These are phyloP conservation scores for Leccinum aurantiacum DNA, from an alignment of 768 basidiomycete species.

Conservation along the genomic window DNA sequence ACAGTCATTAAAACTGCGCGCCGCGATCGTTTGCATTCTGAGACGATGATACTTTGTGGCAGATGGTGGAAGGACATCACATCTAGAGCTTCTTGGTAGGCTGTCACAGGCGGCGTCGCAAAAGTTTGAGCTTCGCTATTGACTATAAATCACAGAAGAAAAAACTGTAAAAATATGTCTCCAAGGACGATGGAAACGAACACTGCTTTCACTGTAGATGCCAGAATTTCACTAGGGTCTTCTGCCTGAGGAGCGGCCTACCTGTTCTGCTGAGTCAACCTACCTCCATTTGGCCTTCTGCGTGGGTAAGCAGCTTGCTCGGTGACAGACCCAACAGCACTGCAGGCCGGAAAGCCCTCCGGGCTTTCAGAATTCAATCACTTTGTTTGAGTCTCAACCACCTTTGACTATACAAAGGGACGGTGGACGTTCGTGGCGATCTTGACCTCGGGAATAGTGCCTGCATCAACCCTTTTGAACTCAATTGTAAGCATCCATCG, in stretches of 20 bases:
- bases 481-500: slow-evolving; percentile 61
- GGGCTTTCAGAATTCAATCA: too few relatives aligned
- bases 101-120: slow-evolving; percentile 38
- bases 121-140: background rate
- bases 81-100: slow-evolving; percentile 44
- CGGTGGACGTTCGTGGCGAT: slow-evolving; percentile 88
- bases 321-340: too few relatives aligned
- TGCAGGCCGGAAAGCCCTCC: too few relatives aligned
- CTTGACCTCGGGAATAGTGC: slow-evolving; percentile 76
- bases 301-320: too few relatives aligned
- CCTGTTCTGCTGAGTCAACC: too few relatives aligned
- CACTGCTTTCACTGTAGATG: background rate
- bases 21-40: background rate
- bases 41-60: background rate
- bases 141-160: background rate
- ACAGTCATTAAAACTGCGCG: too few relatives aligned
- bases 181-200: background rate
- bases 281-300: too few relatives aligned
- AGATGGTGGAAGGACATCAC: slow-evolving; percentile 53
- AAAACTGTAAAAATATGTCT: background rate
- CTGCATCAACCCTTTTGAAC: slow-evolving; percentile 62
- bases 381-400: too few relatives aligned
- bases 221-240: too few relatives aligned
- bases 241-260: too few relatives aligned
- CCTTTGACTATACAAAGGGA: slow-evolving; percentile 48